Evolutionary conservation across 306 rosid species (phyloP).

Genomic region (Rosa chinensis): DNA sequence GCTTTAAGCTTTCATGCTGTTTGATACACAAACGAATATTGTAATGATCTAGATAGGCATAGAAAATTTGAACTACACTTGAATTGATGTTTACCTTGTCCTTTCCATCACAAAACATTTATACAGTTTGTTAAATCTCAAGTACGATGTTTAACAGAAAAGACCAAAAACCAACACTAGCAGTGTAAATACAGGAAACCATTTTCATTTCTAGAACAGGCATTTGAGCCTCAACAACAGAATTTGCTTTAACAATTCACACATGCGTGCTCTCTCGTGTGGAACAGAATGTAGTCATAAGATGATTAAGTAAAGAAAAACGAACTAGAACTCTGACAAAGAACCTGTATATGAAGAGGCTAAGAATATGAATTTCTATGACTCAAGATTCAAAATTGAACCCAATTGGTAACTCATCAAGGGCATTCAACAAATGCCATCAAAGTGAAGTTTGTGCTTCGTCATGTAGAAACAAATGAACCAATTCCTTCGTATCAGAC

Average conservation of each 20-base stretch:
- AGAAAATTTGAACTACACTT: not conserved
- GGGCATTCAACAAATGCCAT: constrained; percentile 16
- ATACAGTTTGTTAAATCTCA: not conserved
- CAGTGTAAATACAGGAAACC: constrained; percentile 13
- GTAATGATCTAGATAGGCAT: not conserved
- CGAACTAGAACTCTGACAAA: constrained; percentile 29
- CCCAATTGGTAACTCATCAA: constrained; percentile 22
- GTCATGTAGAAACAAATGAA: constrained; percentile 13
- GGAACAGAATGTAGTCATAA: constrained; percentile 23
- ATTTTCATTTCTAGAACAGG: constrained; percentile 27
- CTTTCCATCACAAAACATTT: not conserved
- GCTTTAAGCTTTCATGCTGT: not conserved
- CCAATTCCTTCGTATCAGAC: constrained; percentile 19
- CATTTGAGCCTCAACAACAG: constrained; percentile 25
- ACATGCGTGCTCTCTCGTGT: constrained; percentile 23
- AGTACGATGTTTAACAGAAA: not conserved
- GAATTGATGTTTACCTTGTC: not conserved
- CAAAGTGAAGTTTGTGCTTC: constrained; percentile 23
- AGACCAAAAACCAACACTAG: no score
- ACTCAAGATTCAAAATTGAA: constrained; percentile 37
- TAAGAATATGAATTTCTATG: constrained; percentile 38
- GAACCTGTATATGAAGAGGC: constrained; percentile 38
- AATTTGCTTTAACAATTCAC: constrained; percentile 29
- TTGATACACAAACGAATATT: not conserved
- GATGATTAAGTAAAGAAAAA: constrained; percentile 3